A percentile compares a stretch with the other conserved stretches of the same genome.
These are phyloP conservation scores for Hortiboletus flavorubellus DNA, from an alignment of 768 basidiomycete genomes.

Conservation along the genomic window DNA sequence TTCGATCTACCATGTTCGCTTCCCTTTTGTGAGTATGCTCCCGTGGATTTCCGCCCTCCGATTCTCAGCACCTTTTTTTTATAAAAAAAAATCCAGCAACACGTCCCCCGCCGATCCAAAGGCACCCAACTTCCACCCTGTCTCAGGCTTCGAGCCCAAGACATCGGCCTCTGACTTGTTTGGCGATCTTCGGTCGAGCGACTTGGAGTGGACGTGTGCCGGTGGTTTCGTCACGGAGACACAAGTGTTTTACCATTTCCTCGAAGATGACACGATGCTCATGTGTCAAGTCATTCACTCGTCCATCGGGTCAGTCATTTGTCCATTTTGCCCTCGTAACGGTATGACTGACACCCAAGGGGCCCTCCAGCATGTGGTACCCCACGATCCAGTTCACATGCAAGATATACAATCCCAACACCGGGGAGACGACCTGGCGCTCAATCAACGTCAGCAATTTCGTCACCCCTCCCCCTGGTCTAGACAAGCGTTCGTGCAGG, in stretches of 20 bases:
- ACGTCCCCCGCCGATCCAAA: slow-evolving; percentile 55
- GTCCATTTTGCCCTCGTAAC: slow-evolving; percentile 4
- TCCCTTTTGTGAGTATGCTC: slow-evolving; percentile 67
- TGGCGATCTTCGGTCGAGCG: slow-evolving; percentile 71
- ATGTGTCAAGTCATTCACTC: slow-evolving; percentile 90
- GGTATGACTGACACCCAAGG: slow-evolving; percentile 9
- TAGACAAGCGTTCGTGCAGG: slow-evolving; percentile 85
- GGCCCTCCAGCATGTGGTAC: slow-evolving; percentile 70
- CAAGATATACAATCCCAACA: slow-evolving; percentile 80
- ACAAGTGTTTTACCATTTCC: slow-evolving; percentile 78
- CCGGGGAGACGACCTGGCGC: slow-evolving; percentile 76
- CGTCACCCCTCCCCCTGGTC: slow-evolving; percentile 64
- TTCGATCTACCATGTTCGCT: slow-evolving; percentile 65
- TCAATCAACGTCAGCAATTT: slow-evolving; percentile 84
- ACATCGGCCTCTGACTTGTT: slow-evolving; percentile 56
- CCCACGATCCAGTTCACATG: slow-evolving; percentile 93
- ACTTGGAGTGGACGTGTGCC: slow-evolving; percentile 79
- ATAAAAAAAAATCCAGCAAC: slow-evolving; percentile 45
- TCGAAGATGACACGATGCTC: slow-evolving; percentile 74
- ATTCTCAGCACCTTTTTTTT: slow-evolving; percentile 10
- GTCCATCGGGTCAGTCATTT: slow-evolving; percentile 69
- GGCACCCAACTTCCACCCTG: slow-evolving; percentile 81
- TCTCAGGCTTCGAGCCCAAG: slow-evolving; percentile 49
- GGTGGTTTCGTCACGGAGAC: slow-evolving; percentile 90
- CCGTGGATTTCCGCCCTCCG: not conserved